phyloP scores from a whole-genome alignment of 768 basidiomycete genomes.

The Hericium coralloides region DNA sequence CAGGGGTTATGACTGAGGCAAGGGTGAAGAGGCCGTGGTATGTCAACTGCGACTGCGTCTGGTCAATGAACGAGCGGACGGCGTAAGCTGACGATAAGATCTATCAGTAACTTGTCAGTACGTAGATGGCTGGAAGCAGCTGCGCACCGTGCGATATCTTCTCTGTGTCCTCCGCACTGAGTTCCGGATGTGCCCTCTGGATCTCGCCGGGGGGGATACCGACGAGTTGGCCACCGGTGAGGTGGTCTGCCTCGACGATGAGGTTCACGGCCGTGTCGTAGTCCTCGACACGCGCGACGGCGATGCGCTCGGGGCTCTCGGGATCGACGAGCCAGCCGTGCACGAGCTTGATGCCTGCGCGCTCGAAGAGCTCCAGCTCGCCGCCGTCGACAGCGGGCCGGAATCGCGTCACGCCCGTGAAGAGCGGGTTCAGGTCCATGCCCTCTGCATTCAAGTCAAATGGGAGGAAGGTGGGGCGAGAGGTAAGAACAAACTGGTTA shows the following conservation, averaged over 20 bases:
- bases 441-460: slow-evolving; percentile 42
- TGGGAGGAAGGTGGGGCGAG: background rate
- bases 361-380: slow-evolving; percentile 79
- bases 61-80: slow-evolving; percentile 60
- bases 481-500: slow-evolving; percentile 37
- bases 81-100: slow-evolving; percentile 41
- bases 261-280: slow-evolving; percentile 69
- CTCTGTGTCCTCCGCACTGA: slow-evolving; percentile 42
- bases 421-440: slow-evolving; percentile 83
- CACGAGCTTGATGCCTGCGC: slow-evolving; percentile 70
- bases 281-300: slow-evolving; percentile 45
- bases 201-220: slow-evolving; percentile 23
- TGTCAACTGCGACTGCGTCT: slow-evolving; percentile 73
- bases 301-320: slow-evolving; percentile 45
- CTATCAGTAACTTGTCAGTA: background rate
- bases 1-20: slow-evolving; percentile 22
- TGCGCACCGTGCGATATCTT: slow-evolving; percentile 66
- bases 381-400: slow-evolving; percentile 54
- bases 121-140: no score
- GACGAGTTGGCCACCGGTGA: slow-evolving; percentile 56
- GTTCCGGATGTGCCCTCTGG: slow-evolving; percentile 6
- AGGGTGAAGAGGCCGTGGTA: slow-evolving; percentile 84
- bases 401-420: slow-evolving; percentile 63
- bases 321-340: slow-evolving; percentile 89
- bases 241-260: slow-evolving; percentile 74